Evolutionary conservation across 1,284 basidiomycete genomes (phyloP).

Genomic region (Ustilago trichophora): DNA sequence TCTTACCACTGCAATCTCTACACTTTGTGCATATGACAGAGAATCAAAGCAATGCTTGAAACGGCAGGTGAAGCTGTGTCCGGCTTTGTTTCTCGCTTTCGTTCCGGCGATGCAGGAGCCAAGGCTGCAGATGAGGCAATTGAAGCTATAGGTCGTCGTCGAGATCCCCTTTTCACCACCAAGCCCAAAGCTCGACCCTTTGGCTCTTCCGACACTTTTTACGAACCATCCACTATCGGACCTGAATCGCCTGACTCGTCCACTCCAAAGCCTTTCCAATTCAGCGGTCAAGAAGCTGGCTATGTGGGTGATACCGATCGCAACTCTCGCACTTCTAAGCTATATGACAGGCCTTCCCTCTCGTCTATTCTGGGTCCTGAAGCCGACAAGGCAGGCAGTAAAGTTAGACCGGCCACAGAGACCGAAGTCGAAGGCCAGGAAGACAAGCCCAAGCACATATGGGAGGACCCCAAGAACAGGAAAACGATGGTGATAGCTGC

Average conservation of each 20-base stretch:
- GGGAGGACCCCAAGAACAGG: constrained; percentile 4
- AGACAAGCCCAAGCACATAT: background rate
- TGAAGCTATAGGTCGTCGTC: too few species aligned
- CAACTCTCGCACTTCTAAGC: background rate
- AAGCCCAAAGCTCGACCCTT: background rate
- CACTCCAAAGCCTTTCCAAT: constrained; percentile 1
- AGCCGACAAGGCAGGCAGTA: background rate
- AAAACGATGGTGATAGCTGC: background rate
- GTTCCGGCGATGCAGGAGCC: background rate
- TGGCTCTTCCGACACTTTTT: too few species aligned
- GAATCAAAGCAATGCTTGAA: background rate
- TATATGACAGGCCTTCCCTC: constrained; percentile 8
- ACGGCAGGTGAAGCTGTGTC: background rate
- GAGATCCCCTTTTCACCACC: too few species aligned
- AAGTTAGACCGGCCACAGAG: background rate
- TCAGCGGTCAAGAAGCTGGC: constrained; percentile 13
- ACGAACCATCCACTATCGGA: background rate
- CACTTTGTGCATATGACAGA: too few species aligned
- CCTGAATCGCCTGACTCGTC: too few species aligned
- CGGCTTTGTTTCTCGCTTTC: constrained; percentile 7
- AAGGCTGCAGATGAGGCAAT: constrained; percentile 4
- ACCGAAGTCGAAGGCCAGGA: background rate
- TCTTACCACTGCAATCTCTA: too few species aligned
- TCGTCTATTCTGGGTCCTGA: background rate
- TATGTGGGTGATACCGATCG: constrained; percentile 18